Percentiles rank a stretch among this genome's conserved stretches.
Conservation (phyloP, 805 yeast genomes). For the Candida andamanensis region DNA sequence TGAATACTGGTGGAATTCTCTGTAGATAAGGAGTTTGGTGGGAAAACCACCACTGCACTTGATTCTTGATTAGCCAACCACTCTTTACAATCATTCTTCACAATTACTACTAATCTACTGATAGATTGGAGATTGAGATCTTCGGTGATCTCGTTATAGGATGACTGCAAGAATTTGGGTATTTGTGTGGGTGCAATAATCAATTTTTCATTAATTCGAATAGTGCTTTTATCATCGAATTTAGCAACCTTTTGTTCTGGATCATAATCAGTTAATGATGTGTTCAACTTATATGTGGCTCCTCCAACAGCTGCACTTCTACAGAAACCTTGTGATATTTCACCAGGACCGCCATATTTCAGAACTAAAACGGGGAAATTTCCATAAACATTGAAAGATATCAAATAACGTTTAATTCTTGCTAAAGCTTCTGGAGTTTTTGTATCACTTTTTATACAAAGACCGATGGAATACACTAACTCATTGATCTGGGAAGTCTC, state of each 20-base stretch:
- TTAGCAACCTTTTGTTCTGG: constrained; percentile 60
- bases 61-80: constrained; percentile 87
- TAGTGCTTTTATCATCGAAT: constrained; percentile 69
- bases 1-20: constrained; percentile 73
- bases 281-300: constrained; percentile 81
- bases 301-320: constrained; percentile 98
- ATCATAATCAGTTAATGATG: constrained; percentile 61
- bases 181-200: constrained; percentile 68
- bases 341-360: constrained; percentile 95
- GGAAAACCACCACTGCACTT: constrained; percentile 87
- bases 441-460: constrained; percentile 57
- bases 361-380: constrained; percentile 88
- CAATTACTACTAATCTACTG: constrained; percentile 76
- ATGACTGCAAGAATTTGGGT: constrained; percentile 37
- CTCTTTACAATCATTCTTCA: constrained; percentile 79
- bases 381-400: constrained; percentile 88
- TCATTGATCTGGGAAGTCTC: constrained; percentile 75
- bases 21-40: constrained; percentile 70
- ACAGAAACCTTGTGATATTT: constrained; percentile 93
- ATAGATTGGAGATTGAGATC: constrained; percentile 46
- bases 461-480: constrained; percentile 79
- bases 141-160: constrained; percentile 39
- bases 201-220: constrained; percentile 73
- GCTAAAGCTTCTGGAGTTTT: constrained; percentile 71
- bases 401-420: constrained; percentile 75